Conservation (phyloP, 2,329 filamentous ascomycete genomes). For the Paecilomyces variotii region DNA sequence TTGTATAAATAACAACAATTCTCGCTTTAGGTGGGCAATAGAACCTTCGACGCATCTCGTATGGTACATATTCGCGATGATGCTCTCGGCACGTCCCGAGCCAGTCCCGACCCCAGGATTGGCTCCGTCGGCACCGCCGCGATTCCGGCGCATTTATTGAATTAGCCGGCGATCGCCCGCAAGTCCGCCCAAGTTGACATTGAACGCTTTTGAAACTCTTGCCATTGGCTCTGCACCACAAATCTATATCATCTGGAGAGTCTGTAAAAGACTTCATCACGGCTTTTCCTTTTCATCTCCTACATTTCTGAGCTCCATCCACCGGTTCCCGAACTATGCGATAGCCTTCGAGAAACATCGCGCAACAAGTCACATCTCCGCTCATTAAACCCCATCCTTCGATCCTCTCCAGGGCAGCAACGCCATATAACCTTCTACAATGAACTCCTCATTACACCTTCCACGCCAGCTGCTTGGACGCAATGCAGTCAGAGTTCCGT, state of each 20-base stretch:
- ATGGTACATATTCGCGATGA: not conserved
- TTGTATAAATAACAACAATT: too few relatives aligned
- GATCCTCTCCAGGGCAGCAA: not conserved
- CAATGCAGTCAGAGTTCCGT: not conserved
- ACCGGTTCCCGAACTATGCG: not conserved
- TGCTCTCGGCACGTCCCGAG: not conserved
- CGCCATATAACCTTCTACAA: not conserved
- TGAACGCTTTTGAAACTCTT: not conserved
- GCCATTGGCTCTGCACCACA: not conserved
- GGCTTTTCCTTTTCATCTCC: not conserved
- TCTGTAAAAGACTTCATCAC: not conserved
- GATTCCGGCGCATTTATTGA: not conserved
- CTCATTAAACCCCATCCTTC: not conserved
- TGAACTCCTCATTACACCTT: not conserved
- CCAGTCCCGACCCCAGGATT: not conserved
- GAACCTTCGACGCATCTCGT: not conserved
- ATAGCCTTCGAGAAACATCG: not conserved
- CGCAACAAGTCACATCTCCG: not conserved
- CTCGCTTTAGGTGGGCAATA: too few relatives aligned
- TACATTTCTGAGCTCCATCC: not conserved
- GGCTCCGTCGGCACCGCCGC: not conserved
- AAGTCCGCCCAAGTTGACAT: not conserved
- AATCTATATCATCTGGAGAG: not conserved
- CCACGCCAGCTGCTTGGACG: not conserved
- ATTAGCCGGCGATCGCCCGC: not conserved